phyloP scores from a whole-genome alignment of 306 rosid species.

The Prunus armeniaca region DNA sequence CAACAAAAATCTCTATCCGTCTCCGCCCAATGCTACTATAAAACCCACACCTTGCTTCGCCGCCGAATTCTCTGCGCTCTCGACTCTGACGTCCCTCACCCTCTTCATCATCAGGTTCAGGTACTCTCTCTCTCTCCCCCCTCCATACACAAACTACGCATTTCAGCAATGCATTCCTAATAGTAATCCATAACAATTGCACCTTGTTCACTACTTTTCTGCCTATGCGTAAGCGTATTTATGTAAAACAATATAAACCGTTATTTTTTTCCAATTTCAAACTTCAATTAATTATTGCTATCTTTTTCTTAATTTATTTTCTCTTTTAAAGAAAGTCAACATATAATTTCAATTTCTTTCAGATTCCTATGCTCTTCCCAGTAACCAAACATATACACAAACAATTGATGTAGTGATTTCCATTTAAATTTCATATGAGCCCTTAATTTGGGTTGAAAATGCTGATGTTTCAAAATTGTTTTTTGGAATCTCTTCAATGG shows the following conservation, averaged over 20 bases:
- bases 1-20: not conserved
- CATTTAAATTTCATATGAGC: not conserved
- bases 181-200: not conserved
- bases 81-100: slow-evolving; percentile 47
- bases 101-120: slow-evolving; percentile 35
- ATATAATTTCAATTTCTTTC: not conserved
- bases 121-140: slow-evolving; percentile 24
- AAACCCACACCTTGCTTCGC: slow-evolving; percentile 17
- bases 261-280: not conserved
- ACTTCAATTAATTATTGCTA: not conserved
- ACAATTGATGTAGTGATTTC: not conserved
- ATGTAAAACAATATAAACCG: too few species aligned
- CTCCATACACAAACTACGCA: too few species aligned
- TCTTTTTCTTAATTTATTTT: not conserved
- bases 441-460: not conserved
- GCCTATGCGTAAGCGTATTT: too few species aligned
- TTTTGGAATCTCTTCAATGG: slow-evolving; percentile 41
- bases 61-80: slow-evolving; percentile 39
- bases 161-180: too few species aligned
- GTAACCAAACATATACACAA: too few species aligned
- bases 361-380: not conserved
- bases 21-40: not conserved
- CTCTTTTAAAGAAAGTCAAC: too few species aligned
- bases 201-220: not conserved
- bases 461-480: slow-evolving; percentile 1